phyloP scores from a whole-genome alignment of 2,329 filamentous ascomycete genomes.

The Endoconidiophora polonica region DNA sequence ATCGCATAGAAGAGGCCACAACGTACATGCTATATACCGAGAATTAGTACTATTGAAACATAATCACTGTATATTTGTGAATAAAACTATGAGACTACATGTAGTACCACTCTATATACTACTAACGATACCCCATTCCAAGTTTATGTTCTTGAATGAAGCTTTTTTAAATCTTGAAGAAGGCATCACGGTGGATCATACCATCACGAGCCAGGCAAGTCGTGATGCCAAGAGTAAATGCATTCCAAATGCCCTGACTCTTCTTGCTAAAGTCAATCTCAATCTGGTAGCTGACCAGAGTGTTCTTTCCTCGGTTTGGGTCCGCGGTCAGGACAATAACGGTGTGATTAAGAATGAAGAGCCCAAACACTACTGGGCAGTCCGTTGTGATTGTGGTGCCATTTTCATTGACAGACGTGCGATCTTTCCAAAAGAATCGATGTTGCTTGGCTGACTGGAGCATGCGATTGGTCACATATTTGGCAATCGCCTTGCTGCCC shows the following conservation, averaged over 20 bases:
- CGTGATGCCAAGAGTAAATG: constrained; percentile 24
- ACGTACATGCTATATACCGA: too few relatives aligned
- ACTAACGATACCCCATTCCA: background rate
- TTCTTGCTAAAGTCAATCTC: constrained; percentile 24
- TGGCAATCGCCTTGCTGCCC: constrained; percentile 18
- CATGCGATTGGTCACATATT: constrained; percentile 23
- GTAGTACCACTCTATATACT: background rate
- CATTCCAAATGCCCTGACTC: constrained; percentile 29
- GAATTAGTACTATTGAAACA: too few relatives aligned
- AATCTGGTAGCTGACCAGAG: constrained; percentile 28
- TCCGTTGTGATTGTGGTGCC: constrained; percentile 12
- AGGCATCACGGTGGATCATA: constrained; percentile 3
- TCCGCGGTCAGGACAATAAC: constrained; percentile 26
- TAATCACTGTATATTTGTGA: background rate
- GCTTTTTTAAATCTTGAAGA: background rate
- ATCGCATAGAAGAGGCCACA: too few relatives aligned
- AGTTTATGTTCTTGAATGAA: background rate
- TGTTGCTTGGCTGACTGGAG: constrained; percentile 22
- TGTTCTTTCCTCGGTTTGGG: constrained; percentile 21
- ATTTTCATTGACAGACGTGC: background rate
- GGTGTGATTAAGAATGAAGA: constrained; percentile 25
- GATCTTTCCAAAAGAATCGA: constrained; percentile 21
- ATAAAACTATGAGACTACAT: background rate
- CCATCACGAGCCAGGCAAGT: constrained; percentile 11
- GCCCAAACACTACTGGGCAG: constrained; percentile 26